Base-by-base conservation (phyloP, 2,329 filamentous ascomycete genomes). In the Colletotrichum siamense region DNA sequence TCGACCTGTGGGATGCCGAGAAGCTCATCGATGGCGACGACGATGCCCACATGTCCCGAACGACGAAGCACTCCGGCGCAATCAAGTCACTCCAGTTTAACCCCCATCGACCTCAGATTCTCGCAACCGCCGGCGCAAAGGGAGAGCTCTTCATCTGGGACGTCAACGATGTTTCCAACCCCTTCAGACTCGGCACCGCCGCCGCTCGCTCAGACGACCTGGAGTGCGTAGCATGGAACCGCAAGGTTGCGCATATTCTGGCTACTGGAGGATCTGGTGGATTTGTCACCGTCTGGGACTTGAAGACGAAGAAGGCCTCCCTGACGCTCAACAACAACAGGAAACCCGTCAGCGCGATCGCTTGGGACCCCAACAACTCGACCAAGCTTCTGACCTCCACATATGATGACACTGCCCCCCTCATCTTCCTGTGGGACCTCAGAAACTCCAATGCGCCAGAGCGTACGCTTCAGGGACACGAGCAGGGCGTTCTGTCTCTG, bases 21-120 rank as follows among this genome's bases (percentile, higher is more conserved):
- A 92, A 91, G 85, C 90, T 93, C 64, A 87, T 91, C 69, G 83
- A 87, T 15, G 91, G 91, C 75, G 88, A 86, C 28, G 86, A 88
- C 12, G 95, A 98, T 84, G 92, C 96, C n/a, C 89, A 95, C 79
- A 93, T 99, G 81, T 96, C 95, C 79, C 92, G 95, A 83, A 96
- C 95, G 36, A 93, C 93, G 67, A 98, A 98, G 86, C 97, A 99
- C 86, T 96, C 92, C 64, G 97, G 96, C 26, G 92, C 96, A 22
- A 96, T 98, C 86, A 98, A 98, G 87, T 93, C 97, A 32, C 89
- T 99, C 77, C 96, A 99, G 85, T 99, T 99, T 91, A 99, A 99
- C 86, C 96, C 96, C 13, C 91, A 95, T 85, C 94, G 96, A 84
- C 93, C 96, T 32, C 96, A 98, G 82, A 94, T 99, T 75, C 90